A percentile compares a stretch with the other conserved stretches of the same genome.
These are phyloP conservation scores for Plasmopara halstedii DNA, from an alignment of 352 stramenopile genomes.

Conservation along the genomic window DNA sequence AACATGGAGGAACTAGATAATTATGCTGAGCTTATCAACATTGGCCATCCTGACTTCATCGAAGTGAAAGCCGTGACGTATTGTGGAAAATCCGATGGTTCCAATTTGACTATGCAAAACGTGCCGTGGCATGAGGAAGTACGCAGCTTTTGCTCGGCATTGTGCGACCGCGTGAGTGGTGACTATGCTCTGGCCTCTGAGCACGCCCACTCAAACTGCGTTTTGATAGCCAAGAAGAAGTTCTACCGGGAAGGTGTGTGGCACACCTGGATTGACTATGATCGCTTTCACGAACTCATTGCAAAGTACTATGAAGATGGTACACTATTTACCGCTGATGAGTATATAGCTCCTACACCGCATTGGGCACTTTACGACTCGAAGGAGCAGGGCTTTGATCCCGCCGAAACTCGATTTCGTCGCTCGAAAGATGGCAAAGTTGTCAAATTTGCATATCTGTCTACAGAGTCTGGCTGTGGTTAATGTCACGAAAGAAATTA, in stretches of 20 bases:
- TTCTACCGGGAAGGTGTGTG: constrained; percentile 88
- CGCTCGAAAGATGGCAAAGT: constrained; percentile 84
- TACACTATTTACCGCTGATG: constrained; percentile 84
- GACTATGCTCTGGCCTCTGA: constrained; percentile 93
- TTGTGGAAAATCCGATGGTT: constrained; percentile 96
- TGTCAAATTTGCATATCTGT: constrained; percentile 77
- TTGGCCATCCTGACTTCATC: constrained; percentile 89
- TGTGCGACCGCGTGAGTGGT: constrained; percentile 67
- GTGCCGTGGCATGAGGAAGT: constrained; percentile 98
- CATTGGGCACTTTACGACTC: constrained; percentile 95
- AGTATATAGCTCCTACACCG: constrained; percentile 93
- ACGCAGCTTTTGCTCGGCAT: constrained; percentile 82
- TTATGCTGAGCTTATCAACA: constrained; percentile 92
- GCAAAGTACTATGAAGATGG: constrained; percentile 75
- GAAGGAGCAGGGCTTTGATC: constrained; percentile 95
- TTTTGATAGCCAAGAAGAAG: constrained; percentile 90
- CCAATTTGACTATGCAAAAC: constrained; percentile 97
- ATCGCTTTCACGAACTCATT: constrained; percentile 92
- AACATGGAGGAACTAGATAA: constrained; percentile 96
- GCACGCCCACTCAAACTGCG: constrained; percentile 95
- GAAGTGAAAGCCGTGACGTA: constrained; percentile 98
- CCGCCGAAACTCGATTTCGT: constrained; percentile 88
- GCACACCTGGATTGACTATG: constrained; percentile 99
- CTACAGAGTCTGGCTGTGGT: constrained; percentile 75
- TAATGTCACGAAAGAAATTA: constrained; percentile 23